These are phyloP conservation scores for Piper longum DNA, from an alignment of 164 flowering plant species.

Conservation along the genomic window DNA sequence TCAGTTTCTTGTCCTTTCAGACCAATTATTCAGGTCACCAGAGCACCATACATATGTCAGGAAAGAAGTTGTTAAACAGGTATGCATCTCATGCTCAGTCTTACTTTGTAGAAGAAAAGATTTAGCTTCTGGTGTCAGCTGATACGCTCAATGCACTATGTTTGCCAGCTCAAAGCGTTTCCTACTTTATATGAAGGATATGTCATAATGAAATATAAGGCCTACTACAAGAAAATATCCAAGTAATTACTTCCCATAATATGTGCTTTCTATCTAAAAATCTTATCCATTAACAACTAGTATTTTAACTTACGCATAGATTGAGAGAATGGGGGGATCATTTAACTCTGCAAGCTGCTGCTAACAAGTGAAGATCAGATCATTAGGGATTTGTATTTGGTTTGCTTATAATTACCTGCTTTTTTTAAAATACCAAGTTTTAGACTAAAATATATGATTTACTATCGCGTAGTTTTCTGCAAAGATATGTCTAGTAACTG, in stretches of 20 bases:
- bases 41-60: no score
- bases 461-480: slow-evolving; percentile 58
- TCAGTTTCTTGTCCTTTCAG: no score
- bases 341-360: slow-evolving; percentile 86
- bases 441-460: no score
- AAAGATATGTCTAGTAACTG: slow-evolving; percentile 77
- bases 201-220: slow-evolving; percentile 74
- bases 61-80: no score
- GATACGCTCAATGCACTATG: neutral
- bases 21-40: no score
- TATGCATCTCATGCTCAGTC: no score
- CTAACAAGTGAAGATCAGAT: slow-evolving; percentile 50
- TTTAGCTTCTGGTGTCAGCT: no score
- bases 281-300: slow-evolving; percentile 15
- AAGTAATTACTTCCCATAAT: slow-evolving; percentile 10
- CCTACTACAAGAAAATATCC: slow-evolving; percentile 25
- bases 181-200: slow-evolving; percentile 24
- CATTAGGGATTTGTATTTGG: neutral
- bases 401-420: neutral
- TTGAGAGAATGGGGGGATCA: slow-evolving; percentile 95
- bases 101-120: no score
- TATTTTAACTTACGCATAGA: slow-evolving; percentile 24
- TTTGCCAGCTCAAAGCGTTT: slow-evolving; percentile 51
- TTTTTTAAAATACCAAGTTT: neutral
- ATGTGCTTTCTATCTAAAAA: slow-evolving; percentile 23